Evolutionary conservation across 1,139 yeast species (phyloP).

Genomic region (Diutina sp.): DNA sequence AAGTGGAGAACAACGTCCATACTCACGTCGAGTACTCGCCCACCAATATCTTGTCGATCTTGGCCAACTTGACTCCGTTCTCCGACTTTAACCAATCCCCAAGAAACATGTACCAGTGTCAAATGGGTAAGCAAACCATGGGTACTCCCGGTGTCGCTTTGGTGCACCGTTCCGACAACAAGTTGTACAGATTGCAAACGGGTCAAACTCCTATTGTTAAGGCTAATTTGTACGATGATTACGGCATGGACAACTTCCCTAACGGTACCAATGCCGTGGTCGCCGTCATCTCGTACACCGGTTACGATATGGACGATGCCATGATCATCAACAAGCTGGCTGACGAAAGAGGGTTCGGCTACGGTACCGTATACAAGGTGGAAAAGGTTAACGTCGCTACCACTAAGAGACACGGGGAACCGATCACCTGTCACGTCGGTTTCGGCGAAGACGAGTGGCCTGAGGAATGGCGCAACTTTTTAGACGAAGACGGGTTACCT

Average conservation of each 20-base stretch:
- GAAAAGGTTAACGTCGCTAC: slow-evolving; percentile 77
- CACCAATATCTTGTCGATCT: slow-evolving; percentile 82
- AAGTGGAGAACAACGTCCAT: slow-evolving; percentile 70
- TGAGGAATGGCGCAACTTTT: slow-evolving; percentile 71
- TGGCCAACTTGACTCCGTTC: slow-evolving; percentile 94
- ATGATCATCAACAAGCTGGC: slow-evolving; percentile 97
- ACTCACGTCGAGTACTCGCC: slow-evolving; percentile 93
- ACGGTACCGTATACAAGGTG: slow-evolving; percentile 91
- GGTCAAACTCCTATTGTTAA: slow-evolving; percentile 98
- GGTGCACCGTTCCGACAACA: slow-evolving; percentile 87
- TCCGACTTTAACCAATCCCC: slow-evolving; percentile 99
- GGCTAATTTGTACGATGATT: slow-evolving; percentile 86
- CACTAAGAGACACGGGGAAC: slow-evolving; percentile 84
- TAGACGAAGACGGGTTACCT: slow-evolving; percentile 92
- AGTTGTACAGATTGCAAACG: slow-evolving; percentile 79
- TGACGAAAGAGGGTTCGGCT: slow-evolving; percentile 95
- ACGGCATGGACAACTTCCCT: slow-evolving; percentile 97
- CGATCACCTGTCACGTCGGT: slow-evolving; percentile 89
- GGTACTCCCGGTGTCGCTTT: slow-evolving; percentile 98
- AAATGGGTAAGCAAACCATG: slow-evolving; percentile 99
- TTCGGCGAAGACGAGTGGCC: slow-evolving; percentile 93
- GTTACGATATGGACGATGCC: slow-evolving; percentile 99
- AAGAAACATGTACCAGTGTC: slow-evolving; percentile 99
- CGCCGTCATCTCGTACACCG: slow-evolving; percentile 96
- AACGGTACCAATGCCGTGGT: slow-evolving; percentile 98